Evolutionary conservation across 2,329 filamentous ascomycete genomes (phyloP), one percentile per base, ranked within the genome.

Genomic region (Talaromyces sp.): DNA sequence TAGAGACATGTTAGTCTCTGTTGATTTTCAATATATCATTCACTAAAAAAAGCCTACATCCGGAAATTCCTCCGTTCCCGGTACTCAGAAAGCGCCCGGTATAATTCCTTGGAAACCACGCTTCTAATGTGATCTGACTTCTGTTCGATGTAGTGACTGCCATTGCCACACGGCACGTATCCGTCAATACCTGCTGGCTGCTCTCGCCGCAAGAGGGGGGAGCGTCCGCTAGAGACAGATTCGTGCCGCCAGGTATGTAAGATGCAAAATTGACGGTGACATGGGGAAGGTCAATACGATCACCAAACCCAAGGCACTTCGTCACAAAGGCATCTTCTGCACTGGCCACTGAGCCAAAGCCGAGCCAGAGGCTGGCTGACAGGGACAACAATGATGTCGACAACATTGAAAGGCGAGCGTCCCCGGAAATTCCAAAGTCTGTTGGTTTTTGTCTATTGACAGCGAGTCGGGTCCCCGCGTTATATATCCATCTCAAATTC

Each of bases 51-150:
- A 43, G 11, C 43, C 10, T 26, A 50, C 43, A 50, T 21, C 43
- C 43, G 9, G 43, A 50, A 9, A 50, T 50, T 21, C 81, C 80
- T 0, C 80, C 79, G 56, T 82, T 82, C 0, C 80, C 80, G 0
- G 78, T 80, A 24, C 75, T 78, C 49, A 82, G 55, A 52, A 80
- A 81, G 3, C 78, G 75, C 0, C 74, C 79, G 1, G 72, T 77
- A 70, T 81, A 82, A 11, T 76, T 67, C 7, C 71, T 71, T 0
- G 80, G 80, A 19, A 82, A 67, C 80, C 80, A 82, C 1, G 78
- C 69, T 63, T 82, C 80, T 21, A 80, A 68, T 4, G 70, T 76
- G 32, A 84, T 78, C 41, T 77, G 75, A 13, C 80, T 80, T 31
- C 70, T 72, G 24, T 74, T 70, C 3, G 77, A 78, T 0, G 78